phyloP scores from a whole-genome alignment of 139 green algal genomes.

The Chlamydomonas sp. region DNA sequence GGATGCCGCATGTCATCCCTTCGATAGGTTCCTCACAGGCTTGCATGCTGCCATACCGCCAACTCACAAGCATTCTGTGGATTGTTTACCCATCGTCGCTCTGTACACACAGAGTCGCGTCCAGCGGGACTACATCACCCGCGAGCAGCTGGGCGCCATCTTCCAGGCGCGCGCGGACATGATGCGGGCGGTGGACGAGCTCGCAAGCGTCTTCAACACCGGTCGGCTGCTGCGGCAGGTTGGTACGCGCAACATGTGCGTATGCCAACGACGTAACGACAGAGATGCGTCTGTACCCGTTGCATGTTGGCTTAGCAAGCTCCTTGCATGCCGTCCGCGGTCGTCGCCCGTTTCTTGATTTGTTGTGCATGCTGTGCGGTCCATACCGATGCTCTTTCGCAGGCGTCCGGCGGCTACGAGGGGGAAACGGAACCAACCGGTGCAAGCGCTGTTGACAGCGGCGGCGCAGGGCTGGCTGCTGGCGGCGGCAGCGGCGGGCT shows the following conservation, averaged over 20 bases:
- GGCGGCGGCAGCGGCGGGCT: neutral
- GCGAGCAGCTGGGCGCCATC: conserved; percentile 39
- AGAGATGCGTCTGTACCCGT: neutral
- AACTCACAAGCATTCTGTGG: too few species aligned
- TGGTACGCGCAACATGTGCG: neutral
- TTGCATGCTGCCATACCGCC: too few species aligned
- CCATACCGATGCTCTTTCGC: too few species aligned
- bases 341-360: too few species aligned
- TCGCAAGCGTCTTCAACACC: conserved; percentile 28
- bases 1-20: too few species aligned
- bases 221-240: conserved; percentile 31
- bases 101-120: neutral
- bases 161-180: conserved; percentile 46
- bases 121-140: conserved; percentile 29
- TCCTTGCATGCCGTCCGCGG: too few species aligned
- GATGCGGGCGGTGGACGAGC: conserved; percentile 34
- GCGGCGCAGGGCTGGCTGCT: too few species aligned
- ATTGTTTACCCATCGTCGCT: neutral
- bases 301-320: too few species aligned
- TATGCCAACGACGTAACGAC: neutral
- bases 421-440: neutral
- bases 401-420: neutral
- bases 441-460: neutral
- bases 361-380: too few species aligned
- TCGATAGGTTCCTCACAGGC: too few species aligned